Evolutionary conservation across 2,329 filamentous ascomycete genomes (phyloP).

Genomic region (Monosporascus sp.): DNA sequence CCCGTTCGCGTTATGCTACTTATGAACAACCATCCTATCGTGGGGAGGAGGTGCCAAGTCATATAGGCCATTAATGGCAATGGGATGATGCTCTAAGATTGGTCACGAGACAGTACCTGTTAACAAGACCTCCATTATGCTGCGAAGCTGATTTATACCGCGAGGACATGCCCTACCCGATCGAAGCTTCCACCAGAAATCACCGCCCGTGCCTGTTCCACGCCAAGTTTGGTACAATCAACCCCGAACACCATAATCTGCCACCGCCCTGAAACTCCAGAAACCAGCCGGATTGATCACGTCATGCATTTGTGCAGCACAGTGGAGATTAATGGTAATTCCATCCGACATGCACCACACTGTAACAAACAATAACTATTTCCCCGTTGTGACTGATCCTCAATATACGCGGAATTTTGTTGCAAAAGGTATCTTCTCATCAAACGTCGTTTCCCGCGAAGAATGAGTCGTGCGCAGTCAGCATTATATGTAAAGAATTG

Average conservation of each 20-base stretch:
- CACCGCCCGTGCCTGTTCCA: neutral
- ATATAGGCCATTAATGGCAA: too few relatives aligned
- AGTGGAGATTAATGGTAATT: neutral
- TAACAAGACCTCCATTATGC: neutral
- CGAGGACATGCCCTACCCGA: neutral
- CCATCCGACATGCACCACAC: neutral
- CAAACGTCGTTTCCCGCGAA: constrained; percentile 10
- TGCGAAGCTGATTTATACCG: neutral
- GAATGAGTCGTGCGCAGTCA: too few relatives aligned
- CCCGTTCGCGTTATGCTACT: neutral
- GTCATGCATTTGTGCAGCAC: neutral
- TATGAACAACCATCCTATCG: neutral
- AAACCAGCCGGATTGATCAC: neutral
- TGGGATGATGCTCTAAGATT: too few relatives aligned
- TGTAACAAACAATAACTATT: neutral
- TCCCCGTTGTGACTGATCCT: neutral
- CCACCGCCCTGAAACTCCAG: neutral
- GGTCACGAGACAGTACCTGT: neutral
- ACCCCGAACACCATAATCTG: neutral
- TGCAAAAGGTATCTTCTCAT: constrained; percentile 8
- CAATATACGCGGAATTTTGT: neutral
- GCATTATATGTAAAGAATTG: constrained; percentile 1
- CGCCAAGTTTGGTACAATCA: neutral
- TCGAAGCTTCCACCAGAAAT: neutral
- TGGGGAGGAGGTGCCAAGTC: neutral